Base-by-base conservation (phyloP, 129 eudicot species). In the Tagetes erecta region DNA sequence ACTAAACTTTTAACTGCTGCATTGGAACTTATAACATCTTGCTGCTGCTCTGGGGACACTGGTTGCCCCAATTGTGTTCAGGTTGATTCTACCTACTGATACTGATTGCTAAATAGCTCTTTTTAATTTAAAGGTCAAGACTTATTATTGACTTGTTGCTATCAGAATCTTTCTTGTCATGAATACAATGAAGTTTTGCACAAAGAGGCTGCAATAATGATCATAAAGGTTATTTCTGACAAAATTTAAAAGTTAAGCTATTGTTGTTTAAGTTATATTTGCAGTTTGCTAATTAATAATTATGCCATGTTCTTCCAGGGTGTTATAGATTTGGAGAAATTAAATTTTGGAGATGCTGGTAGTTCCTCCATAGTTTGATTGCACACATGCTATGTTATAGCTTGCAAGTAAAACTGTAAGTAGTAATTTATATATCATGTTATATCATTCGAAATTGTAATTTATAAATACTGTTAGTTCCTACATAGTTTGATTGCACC, bases 31-130 rank as follows among this genome's bases (percentile, higher is more conserved):
- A 84, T 95, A 37, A 72, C 78, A 1, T 88, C 94, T 33, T 95
- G 99, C 78, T 65, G 74, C 80, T 95, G 99, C 84, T 79, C 87
- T 42, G 96, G 82, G 27, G 97, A 91, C 53, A 49, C 89, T 64
- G 97, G 96, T 51, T 94, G 99, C 78, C 99, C 97, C 44, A 91
- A 91, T 44, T 94, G 99, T 77, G 88, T 88, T 74, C 99, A 94
- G 70, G 99, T 95, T 53, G 45, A 88, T 83, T 76, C 36, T 64
- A 30, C 33, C 70, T 34, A 2, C 20, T 20, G 41, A 3, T 62
- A 62, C 44, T 55, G 3, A 33, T 14, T 41, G 8, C 49, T 53
- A 31, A 34, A 34, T 10, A 34, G n/a, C 0, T 34, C 12, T 56
- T 34, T 42, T 36, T 33, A 37, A 6, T n/a, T 41, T 33, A 41